Base-by-base conservation (phyloP, 164 flowering plant genomes). In the Paratinospora sagittata region DNA sequence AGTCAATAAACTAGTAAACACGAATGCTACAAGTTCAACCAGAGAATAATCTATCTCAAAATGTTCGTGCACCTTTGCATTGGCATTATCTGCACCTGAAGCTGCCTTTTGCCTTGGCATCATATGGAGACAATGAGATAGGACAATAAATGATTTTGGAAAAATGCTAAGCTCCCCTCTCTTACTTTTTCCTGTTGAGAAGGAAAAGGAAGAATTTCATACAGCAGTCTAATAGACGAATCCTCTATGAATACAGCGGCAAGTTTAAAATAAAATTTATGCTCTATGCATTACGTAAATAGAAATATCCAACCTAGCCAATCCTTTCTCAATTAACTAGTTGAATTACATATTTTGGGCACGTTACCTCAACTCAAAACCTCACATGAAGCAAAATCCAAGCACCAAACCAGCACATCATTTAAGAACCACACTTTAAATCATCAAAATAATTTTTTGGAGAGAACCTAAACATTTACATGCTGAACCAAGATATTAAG, bases 121-220 rank as follows among this genome's bases (percentile, higher is more conserved):
- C 99, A 95, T 92, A 72, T 92, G 96, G 13, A 95, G 91, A 77
- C 99, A 91, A 66, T 88, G 97, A 10, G 97, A 89, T 57, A 95
- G 81, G 45, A 90, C 88, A 13, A 47, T 65, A 69, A 95, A 87
- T 24, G 83, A 76, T 74, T 78, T 87, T 14, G 99, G 97, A 62
- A 95, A 95, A 62, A 95, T 83, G 77, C 97, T 92, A 8, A 95
- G 81, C 82, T 95, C 99, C 26, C 99, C 99, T 69, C 84, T 89
- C 79, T 88, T 91, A 68, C 89, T 87, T 80, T 90, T 95, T 21
- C 99, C 99, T 95, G 75, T 41, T 34, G 27, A 67, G 55, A 33
- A 64, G 63, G 57, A 24, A 24, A 9, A 63, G 10, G 16, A 47
- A 49, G 11, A 47, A 70, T 52, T 23, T 43, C 61, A 21, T 34